phyloP scores from a whole-genome alignment of 805 yeast genomes.

The Wickerhamiella sergipiensis region DNA sequence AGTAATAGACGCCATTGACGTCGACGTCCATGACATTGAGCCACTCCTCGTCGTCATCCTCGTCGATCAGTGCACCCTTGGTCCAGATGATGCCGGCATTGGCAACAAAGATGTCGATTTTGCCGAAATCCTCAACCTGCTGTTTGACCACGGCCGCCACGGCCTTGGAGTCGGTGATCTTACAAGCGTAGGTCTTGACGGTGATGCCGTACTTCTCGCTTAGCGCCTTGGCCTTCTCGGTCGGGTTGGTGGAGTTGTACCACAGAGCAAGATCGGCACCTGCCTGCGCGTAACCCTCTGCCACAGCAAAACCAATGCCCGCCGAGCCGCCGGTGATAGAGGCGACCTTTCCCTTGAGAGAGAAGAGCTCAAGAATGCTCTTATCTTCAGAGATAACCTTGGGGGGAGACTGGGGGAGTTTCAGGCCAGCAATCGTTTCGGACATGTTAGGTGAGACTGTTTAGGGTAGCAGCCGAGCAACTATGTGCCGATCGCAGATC shows the following conservation, averaged over 20 bases:
- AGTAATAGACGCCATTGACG: slow-evolving; percentile 66
- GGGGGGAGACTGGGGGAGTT: neutral
- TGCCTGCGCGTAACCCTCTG: slow-evolving; percentile 74
- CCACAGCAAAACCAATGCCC: slow-evolving; percentile 75
- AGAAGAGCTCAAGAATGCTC: slow-evolving; percentile 17
- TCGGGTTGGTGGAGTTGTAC: slow-evolving; percentile 48
- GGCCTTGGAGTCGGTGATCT: slow-evolving; percentile 35
- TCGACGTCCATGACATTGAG: slow-evolving; percentile 59
- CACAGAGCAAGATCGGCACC: slow-evolving; percentile 73
- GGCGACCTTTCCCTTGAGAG: slow-evolving; percentile 55
- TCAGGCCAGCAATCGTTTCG: neutral
- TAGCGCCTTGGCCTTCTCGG: slow-evolving; percentile 43
- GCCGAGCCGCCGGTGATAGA: slow-evolving; percentile 75
- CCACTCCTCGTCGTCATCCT: slow-evolving; percentile 49
- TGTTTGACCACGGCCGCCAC: slow-evolving; percentile 38
- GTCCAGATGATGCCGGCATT: slow-evolving; percentile 89
- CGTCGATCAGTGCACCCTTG: slow-evolving; percentile 41
- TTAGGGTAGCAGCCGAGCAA: neutral
- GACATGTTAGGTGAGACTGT: neutral
- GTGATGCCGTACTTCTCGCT: slow-evolving; percentile 45
- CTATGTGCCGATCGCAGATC: neutral
- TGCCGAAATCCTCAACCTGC: slow-evolving; percentile 58
- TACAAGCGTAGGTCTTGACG: slow-evolving; percentile 51
- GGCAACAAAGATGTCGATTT: slow-evolving; percentile 73
- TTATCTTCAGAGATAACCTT: neutral